phyloP scores from a whole-genome alignment of 139 green algal species.

The Closterium sp. region DNA sequence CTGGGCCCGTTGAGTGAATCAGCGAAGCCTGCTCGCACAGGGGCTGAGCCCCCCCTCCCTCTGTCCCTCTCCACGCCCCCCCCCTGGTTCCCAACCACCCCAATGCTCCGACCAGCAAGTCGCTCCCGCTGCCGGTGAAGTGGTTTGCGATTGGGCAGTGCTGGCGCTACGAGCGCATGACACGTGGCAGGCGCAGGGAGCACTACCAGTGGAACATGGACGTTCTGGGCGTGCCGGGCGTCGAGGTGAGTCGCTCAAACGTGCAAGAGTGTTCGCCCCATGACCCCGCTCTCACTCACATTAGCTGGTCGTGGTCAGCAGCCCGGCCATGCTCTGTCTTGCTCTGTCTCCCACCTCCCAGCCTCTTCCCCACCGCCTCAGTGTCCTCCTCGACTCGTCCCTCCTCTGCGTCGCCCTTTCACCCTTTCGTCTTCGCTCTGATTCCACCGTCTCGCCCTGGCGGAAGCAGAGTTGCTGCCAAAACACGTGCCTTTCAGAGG shows the following conservation, averaged over 20 bases:
- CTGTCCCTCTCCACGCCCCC: neutral
- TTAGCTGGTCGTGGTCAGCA: too few species aligned
- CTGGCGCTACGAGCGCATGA: conserved; percentile 96
- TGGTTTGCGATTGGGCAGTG: conserved; percentile 95
- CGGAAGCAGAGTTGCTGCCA: neutral
- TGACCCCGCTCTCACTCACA: too few species aligned
- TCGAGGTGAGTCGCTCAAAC: conserved; percentile 56
- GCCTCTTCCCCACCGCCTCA: too few species aligned
- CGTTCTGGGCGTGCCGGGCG: conserved; percentile 80
- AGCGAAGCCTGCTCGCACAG: too few species aligned
- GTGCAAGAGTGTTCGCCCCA: too few species aligned
- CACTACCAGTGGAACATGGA: conserved; percentile 99
- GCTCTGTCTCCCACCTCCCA: too few species aligned
- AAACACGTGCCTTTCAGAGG: too few species aligned
- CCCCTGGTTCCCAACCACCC: neutral
- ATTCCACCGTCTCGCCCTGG: neutral
- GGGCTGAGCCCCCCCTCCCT: neutral
- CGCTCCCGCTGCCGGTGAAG: conserved; percentile 83
- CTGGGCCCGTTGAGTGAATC: too few species aligned
- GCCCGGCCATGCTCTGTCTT: too few species aligned
- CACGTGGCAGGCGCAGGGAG: conserved; percentile 86
- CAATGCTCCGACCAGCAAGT: conserved; percentile 20
- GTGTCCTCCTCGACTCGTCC: too few species aligned
- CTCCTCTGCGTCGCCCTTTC: too few species aligned
- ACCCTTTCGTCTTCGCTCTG: too few species aligned